phyloP scores from a whole-genome alignment of 306 rosid species.

The Purshia tridentata region DNA sequence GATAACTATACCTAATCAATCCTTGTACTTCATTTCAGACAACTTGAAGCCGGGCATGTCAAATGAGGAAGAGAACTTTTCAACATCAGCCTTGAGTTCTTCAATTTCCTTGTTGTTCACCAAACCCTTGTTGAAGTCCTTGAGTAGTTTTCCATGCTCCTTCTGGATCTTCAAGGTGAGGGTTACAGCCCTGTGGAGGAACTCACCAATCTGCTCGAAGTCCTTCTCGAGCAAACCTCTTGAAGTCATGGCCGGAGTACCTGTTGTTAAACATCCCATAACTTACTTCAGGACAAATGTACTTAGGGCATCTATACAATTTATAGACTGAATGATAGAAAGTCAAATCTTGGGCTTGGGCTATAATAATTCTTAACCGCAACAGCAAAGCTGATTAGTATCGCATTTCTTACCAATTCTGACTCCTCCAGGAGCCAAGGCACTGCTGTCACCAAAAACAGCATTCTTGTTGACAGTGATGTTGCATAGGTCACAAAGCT shows the following conservation, averaged over 20 bases:
- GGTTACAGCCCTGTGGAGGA: conserved; percentile 85
- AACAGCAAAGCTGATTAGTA: not conserved
- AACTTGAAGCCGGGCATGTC: conserved; percentile 86
- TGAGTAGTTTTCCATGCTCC: conserved; percentile 79
- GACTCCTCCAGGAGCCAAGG: conserved; percentile 97
- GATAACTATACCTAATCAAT: conserved; percentile 53
- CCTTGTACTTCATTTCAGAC: conserved; percentile 88
- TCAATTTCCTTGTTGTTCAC: conserved; percentile 79
- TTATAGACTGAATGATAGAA: not conserved
- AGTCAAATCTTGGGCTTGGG: not conserved
- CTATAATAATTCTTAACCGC: not conserved
- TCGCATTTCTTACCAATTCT: conserved; percentile 66
- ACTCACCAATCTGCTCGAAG: conserved; percentile 88
- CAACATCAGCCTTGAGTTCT: conserved; percentile 77
- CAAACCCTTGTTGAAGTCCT: conserved; percentile 95
- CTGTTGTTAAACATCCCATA: conserved; percentile 37
- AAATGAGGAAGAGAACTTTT: conserved; percentile 69
- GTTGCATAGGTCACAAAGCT: conserved; percentile 84
- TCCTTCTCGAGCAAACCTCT: conserved; percentile 93
- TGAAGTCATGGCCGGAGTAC: conserved; percentile 96
- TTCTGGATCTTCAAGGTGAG: conserved; percentile 72
- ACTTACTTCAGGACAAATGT: conserved; percentile 17
- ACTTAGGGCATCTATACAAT: not conserved
- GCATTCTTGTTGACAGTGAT: conserved; percentile 97
- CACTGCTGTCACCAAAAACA: conserved; percentile 96